phyloP scores from a whole-genome alignment of 345 rosid species.

The Atalantia buxifolia region DNA sequence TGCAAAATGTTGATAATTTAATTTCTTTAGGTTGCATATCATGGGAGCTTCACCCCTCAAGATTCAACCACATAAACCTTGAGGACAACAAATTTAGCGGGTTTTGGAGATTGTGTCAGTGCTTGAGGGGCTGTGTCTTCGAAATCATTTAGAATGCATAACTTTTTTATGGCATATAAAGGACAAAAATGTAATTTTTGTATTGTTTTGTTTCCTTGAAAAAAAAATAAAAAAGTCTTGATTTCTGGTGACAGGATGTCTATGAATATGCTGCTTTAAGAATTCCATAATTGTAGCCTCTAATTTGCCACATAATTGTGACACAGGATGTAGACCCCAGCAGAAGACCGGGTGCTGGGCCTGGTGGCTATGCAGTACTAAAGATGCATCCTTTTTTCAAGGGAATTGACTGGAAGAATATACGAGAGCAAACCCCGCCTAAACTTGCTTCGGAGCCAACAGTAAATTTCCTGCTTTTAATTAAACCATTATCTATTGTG shows the following conservation, averaged over 20 bases:
- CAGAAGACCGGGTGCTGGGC: slow-evolving; percentile 94
- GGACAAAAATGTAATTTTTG: neutral
- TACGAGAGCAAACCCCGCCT: slow-evolving; percentile 77
- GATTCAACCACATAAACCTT: neutral
- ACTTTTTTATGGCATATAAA: neutral
- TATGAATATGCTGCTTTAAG: neutral
- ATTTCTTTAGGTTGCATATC: neutral
- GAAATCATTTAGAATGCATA: neutral
- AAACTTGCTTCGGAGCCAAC: slow-evolving; percentile 63
- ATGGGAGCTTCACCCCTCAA: neutral
- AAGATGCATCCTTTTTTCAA: slow-evolving; percentile 89
- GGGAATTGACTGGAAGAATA: slow-evolving; percentile 78
- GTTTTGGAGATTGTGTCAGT: neutral
- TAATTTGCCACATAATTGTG: slow-evolving; percentile 9
- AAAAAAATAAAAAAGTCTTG: neutral
- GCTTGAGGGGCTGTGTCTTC: neutral
- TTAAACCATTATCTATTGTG: neutral
- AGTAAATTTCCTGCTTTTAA: slow-evolving; percentile 32
- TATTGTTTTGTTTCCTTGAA: neutral
- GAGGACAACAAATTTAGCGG: neutral
- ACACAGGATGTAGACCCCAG: slow-evolving; percentile 84
- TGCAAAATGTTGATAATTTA: neutral
- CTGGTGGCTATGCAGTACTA: slow-evolving; percentile 75
- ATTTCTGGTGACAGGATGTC: neutral
- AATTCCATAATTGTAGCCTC: neutral